phyloP scores from a whole-genome alignment of 305 asterid genomes.

The Coffea humblotiana region DNA sequence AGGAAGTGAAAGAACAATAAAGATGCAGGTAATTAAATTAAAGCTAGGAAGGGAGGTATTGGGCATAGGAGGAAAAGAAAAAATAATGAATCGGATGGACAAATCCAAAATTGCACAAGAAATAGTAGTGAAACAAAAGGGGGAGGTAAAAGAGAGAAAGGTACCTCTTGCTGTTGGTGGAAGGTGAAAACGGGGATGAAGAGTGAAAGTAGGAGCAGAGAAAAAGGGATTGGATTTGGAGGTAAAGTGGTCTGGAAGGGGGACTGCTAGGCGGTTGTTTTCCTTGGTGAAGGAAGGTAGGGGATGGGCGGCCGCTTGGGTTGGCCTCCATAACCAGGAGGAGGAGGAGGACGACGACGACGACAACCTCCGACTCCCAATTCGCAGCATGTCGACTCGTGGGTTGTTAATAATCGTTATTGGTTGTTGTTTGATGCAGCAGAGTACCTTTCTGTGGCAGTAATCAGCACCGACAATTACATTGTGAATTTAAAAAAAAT shows the following conservation, averaged over 20 bases:
- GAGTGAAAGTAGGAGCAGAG: neutral
- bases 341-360: too few relatives aligned
- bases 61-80: too few relatives aligned
- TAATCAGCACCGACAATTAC: too few relatives aligned
- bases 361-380: neutral
- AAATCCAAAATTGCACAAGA: neutral
- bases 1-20: too few relatives aligned
- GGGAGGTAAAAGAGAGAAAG: neutral
- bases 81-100: too few relatives aligned
- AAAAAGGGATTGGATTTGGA: neutral
- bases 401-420: too few relatives aligned
- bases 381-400: neutral
- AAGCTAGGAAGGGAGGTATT: too few relatives aligned
- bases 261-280: neutral
- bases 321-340: too few relatives aligned
- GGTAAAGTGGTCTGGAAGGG: neutral
- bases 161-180: neutral
- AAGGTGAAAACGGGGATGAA: neutral
- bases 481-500: too few relatives aligned
- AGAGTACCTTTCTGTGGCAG: too few relatives aligned
- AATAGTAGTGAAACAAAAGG: neutral
- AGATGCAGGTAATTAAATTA: too few relatives aligned
- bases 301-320: neutral
- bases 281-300: neutral
- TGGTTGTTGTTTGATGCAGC: too few relatives aligned